phyloP scores from a whole-genome alignment of 495 filamentous ascomycete species.

The Podospora didyma region DNA sequence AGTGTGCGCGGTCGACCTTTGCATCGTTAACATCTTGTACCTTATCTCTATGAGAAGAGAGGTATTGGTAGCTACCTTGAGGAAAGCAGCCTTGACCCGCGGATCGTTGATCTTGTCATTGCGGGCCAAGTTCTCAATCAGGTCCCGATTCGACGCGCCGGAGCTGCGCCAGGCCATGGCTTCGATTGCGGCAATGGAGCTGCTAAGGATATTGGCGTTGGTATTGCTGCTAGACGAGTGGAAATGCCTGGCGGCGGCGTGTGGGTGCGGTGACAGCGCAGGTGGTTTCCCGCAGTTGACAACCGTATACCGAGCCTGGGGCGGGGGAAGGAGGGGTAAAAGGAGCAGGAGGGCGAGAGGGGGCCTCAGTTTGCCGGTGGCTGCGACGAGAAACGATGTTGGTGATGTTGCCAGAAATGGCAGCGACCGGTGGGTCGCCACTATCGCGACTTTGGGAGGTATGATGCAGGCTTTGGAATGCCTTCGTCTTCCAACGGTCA shows the following conservation, averaged over 20 bases:
- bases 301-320: too few species aligned
- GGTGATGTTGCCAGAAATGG: not conserved
- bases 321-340: too few species aligned
- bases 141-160: constrained; percentile 67
- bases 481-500: too few species aligned
- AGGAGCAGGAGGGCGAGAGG: not conserved
- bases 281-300: too few species aligned
- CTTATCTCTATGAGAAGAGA: too few species aligned
- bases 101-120: constrained; percentile 68
- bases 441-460: too few species aligned
- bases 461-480: too few species aligned
- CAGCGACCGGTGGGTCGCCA: too few species aligned
- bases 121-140: constrained; percentile 74
- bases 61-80: constrained; percentile 48
- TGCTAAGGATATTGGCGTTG: not conserved
- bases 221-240: too few species aligned
- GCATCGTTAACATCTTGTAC: not conserved
- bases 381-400: not conserved
- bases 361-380: not conserved
- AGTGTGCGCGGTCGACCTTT: constrained; percentile 88
- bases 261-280: too few species aligned
- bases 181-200: constrained; percentile 3
- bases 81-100: constrained; percentile 73
- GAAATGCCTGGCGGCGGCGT: too few species aligned
- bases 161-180: constrained; percentile 91